These are phyloP conservation scores for Cystofilobasidium ferigula DNA, from an alignment of 768 basidiomycete species.

Conservation along the genomic window DNA sequence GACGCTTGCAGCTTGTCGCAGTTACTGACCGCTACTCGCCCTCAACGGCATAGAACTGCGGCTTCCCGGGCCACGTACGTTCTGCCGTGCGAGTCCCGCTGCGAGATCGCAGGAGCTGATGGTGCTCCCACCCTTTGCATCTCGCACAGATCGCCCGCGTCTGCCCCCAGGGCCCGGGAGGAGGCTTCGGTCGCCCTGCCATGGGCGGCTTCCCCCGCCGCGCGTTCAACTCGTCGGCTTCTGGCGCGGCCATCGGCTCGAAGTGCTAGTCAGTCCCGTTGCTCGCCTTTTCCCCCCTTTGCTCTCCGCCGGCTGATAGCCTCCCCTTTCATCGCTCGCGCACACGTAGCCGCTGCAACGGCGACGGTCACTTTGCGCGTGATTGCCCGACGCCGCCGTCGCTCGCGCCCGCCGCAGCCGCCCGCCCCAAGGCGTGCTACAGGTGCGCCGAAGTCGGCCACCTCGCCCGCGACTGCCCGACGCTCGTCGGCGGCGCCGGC, in stretches of 20 bases:
- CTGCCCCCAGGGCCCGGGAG: slow-evolving; percentile 13
- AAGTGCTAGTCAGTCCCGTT: slow-evolving; percentile 10
- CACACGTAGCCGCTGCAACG: slow-evolving; percentile 14
- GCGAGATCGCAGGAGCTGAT: not conserved
- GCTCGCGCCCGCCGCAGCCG: not conserved
- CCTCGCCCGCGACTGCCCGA: slow-evolving; percentile 25
- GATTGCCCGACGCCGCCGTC: slow-evolving; percentile 20
- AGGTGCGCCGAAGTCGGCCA: slow-evolving; percentile 14
- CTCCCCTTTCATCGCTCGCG: not conserved
- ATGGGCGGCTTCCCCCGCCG: slow-evolving; percentile 14
- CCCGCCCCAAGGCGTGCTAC: slow-evolving; percentile 19
- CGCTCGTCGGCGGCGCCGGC: not conserved
- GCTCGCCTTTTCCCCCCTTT: not conserved
- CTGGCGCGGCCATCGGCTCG: slow-evolving; percentile 5
- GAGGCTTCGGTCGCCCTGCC: slow-evolving; percentile 4
- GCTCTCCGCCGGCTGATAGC: not conserved
- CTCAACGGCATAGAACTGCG: not conserved
- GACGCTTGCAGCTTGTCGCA: too few relatives aligned
- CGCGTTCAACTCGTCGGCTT: slow-evolving; percentile 1
- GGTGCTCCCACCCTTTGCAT: not conserved
- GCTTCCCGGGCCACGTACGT: slow-evolving; percentile 15
- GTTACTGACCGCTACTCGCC: not conserved
- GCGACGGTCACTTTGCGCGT: slow-evolving; percentile 20
- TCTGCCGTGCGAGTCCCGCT: not conserved
- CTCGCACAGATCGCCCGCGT: slow-evolving; percentile 6